Evolutionary conservation across 441 rosid genomes (phyloP), one percentile per base, ranked within the genome.

Genomic region (Manihot esculenta): DNA sequence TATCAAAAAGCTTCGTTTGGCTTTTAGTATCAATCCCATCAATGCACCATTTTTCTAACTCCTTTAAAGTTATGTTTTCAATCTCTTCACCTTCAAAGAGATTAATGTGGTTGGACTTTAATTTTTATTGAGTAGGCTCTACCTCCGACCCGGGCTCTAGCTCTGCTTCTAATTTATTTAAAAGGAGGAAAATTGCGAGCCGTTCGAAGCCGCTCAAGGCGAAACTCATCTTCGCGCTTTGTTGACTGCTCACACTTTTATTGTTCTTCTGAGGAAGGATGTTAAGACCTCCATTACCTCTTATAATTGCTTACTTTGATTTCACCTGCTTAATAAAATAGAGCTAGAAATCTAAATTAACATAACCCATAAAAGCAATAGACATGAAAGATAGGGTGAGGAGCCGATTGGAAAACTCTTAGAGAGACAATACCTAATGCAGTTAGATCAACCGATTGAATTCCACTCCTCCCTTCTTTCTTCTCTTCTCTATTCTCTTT

Each of bases 201-300:
- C 72, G 86, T 49, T 1, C 97, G 88, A 53, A 92, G 97, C 58
- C 54, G 84, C 78, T 92, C 92, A 10, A 94, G 85, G 73, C 93
- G 91, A 72, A 90, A 87, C 80, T 92, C 93, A 12, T 89, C 77
- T 48, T 94, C 97, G 5, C 93, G 83, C 72, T 85, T 94, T 33
- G 93, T 84, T 8, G 75, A 79, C 55, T 94, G 90, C 61, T 89
- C 90, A 42, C 80, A 91, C 81, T 92, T 88, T 7, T 90, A 78
- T 73, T 92, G 95, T 79, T 87, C 97, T 73, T 94, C 74, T 92
- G 97, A 3, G 97, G 99, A 20, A 92, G 93, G 62, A 94, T 94
- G 71, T 94, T 94, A 58, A 94, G 82, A 66, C 97, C 97, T n/a
- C 97, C 96, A 75, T 94, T 97, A 10, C 98, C 99, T 69, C 99